Percentiles rank a stretch among this genome's conserved stretches.
Evolutionary conservation across 2,329 filamentous ascomycete genomes (phyloP).

Genomic region (Periconia macrospinosa): DNA sequence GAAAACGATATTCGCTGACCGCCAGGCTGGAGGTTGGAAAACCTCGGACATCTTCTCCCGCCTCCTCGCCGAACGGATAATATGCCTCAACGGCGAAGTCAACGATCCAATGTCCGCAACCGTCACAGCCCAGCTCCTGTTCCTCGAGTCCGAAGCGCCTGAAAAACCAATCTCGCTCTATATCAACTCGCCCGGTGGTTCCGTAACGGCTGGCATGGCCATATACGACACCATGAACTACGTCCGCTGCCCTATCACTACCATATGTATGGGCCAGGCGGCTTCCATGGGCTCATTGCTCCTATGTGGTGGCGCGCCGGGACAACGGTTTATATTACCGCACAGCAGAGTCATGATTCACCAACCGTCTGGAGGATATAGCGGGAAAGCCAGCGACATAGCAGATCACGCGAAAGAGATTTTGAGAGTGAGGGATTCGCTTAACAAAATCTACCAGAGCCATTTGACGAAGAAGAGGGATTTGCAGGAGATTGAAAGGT

Average conservation of each 20-base stretch:
- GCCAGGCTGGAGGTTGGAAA: conserved; percentile 54
- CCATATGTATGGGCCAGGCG: conserved; percentile 91
- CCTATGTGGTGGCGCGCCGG: conserved; percentile 80
- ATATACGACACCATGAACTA: conserved; percentile 99
- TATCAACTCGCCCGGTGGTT: conserved; percentile 95
- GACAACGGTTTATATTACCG: conserved; percentile 86
- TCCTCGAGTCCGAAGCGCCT: conserved; percentile 95
- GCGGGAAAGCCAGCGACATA: conserved; percentile 75
- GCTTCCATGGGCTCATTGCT: conserved; percentile 93
- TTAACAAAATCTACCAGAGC: conserved; percentile 86
- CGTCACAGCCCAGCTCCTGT: conserved; percentile 93
- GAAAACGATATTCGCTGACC: conserved; percentile 27
- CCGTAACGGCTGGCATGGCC: conserved; percentile 79
- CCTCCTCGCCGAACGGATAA: conserved; percentile 75
- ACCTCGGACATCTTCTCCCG: conserved; percentile 54
- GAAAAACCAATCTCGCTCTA: conserved; percentile 96
- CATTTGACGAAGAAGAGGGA: conserved; percentile 81
- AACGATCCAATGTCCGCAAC: conserved; percentile 90
- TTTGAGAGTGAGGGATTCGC: conserved; percentile 76
- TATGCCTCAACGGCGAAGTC: conserved; percentile 89
- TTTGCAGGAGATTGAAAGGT: conserved; percentile 81
- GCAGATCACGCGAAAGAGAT: conserved; percentile 98
- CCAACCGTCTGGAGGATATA: conserved; percentile 80
- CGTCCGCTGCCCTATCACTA: conserved; percentile 88
- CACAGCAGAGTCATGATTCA: conserved; percentile 97